Percentiles rank a stretch among this genome's conserved stretches.
These are phyloP conservation scores for Monosporozyma servazzii DNA, from an alignment of 805 yeast genomes.

Conservation along the genomic window DNA sequence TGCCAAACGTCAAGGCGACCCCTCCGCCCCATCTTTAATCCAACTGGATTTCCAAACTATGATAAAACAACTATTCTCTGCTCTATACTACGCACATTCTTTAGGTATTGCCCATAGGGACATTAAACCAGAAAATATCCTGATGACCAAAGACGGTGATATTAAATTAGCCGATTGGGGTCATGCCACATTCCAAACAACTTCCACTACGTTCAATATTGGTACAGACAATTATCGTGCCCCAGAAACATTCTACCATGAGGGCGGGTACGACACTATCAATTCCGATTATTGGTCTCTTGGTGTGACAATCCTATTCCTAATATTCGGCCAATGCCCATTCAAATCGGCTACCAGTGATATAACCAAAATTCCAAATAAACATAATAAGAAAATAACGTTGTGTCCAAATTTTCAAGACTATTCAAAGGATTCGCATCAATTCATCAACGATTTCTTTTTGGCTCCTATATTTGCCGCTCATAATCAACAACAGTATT, in stretches of 20 bases:
- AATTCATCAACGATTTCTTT: constrained; percentile 19
- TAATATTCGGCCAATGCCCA: constrained; percentile 78
- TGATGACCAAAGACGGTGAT: constrained; percentile 41
- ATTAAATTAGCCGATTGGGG: constrained; percentile 73
- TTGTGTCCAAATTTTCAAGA: constrained; percentile 35
- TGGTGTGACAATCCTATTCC: constrained; percentile 71
- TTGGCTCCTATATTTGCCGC: constrained; percentile 13
- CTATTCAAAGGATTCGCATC: constrained; percentile 15
- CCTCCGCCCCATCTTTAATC: constrained; percentile 7
- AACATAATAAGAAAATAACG: neutral
- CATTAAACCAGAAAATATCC: constrained; percentile 63
- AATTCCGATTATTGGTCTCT: constrained; percentile 82
- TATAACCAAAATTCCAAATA: neutral
- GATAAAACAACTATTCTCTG: constrained; percentile 43
- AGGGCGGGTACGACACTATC: constrained; percentile 50
- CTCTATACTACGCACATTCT: constrained; percentile 46
- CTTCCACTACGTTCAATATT: constrained; percentile 32
- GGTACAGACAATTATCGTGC: constrained; percentile 92
- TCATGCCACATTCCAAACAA: constrained; percentile 38
- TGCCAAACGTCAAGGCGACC: constrained; percentile 13
- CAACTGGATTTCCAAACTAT: constrained; percentile 30
- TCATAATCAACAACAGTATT: constrained; percentile 4
- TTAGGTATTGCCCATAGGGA: constrained; percentile 60
- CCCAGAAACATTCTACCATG: constrained; percentile 58
- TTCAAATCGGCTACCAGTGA: constrained; percentile 36